Conservation (phyloP, 441 rosid genomes). For the Macaranga tanarius region DNA sequence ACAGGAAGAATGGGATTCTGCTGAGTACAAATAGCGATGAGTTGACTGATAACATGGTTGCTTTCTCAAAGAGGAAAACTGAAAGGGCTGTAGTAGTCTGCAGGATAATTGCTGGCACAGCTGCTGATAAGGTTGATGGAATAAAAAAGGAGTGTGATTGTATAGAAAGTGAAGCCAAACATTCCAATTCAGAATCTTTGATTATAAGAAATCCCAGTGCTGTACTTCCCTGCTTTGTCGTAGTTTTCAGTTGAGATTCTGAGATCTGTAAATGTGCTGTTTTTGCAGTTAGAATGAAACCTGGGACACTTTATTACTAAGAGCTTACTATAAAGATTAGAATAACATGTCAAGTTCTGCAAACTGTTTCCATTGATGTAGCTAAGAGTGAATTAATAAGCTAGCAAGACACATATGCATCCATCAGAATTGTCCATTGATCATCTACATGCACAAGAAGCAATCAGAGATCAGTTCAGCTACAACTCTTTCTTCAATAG, state of each 20-base stretch:
- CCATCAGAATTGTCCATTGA: not conserved
- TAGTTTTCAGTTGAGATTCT: slow-evolving; percentile 35
- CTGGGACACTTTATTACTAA: too few relatives aligned
- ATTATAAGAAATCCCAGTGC: slow-evolving; percentile 41
- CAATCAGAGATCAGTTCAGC: slow-evolving; percentile 56
- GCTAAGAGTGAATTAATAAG: too few relatives aligned
- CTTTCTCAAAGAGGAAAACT: slow-evolving; percentile 28
- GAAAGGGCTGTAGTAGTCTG: slow-evolving; percentile 42
- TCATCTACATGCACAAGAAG: slow-evolving; percentile 85
- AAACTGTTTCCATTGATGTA: not conserved
- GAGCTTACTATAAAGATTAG: not conserved
- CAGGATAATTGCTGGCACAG: slow-evolving; percentile 40
- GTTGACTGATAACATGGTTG: slow-evolving; percentile 28
- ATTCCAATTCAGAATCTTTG: slow-evolving; percentile 24
- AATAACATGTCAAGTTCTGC: not conserved
- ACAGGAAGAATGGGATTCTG: slow-evolving; percentile 32
- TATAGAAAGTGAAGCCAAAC: slow-evolving; percentile 12
- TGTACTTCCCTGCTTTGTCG: slow-evolving; percentile 48
- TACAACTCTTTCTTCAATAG: slow-evolving; percentile 74
- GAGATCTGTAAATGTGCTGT: not conserved
- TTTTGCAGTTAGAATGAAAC: not conserved
- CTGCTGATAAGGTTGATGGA: slow-evolving; percentile 21
- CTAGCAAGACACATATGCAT: too few relatives aligned
- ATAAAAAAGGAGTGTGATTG: slow-evolving; percentile 25
- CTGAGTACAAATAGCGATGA: slow-evolving; percentile 38